Conservation (phyloP, 75 land plant genomes). For the Sequoia sempervirens region DNA sequence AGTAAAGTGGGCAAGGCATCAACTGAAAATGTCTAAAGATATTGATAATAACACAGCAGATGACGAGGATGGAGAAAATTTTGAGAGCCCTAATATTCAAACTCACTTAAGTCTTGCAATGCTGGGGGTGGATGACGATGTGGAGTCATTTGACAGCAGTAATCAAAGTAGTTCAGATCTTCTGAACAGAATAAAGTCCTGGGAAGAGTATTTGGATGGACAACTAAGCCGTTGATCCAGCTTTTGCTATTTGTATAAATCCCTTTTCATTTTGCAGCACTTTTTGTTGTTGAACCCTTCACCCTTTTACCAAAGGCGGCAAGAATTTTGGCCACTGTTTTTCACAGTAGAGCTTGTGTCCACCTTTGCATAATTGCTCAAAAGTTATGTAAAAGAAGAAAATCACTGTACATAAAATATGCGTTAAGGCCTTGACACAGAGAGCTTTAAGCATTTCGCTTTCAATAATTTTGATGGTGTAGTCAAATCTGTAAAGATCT, state of each 20-base stretch:
- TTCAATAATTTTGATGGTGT: no score
- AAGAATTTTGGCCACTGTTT: neutral
- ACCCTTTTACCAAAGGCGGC: neutral
- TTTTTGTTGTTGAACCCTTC: neutral
- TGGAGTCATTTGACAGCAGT: slow-evolving; percentile 17
- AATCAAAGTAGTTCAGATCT: slow-evolving; percentile 18
- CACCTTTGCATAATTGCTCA: neutral
- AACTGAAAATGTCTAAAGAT: no score
- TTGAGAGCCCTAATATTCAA: slow-evolving; percentile 19
- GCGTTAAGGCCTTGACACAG: no score
- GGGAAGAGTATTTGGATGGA: slow-evolving; percentile 39
- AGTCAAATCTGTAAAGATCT: no score
- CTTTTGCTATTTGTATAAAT: slow-evolving; percentile 2
- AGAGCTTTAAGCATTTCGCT: no score
- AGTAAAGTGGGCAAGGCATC: slow-evolving; percentile 1
- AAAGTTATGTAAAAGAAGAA: no score
- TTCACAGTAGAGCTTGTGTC: neutral
- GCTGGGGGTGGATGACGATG: slow-evolving; percentile 34
- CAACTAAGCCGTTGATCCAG: slow-evolving; percentile 32
- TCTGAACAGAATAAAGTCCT: slow-evolving; percentile 22
- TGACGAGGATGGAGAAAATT: slow-evolving; percentile 11
- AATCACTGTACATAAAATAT: no score
- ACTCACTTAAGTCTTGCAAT: slow-evolving; percentile 33
- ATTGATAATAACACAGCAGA: neutral
- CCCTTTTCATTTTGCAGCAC: neutral